These are phyloP conservation scores for Penicillium thymicola DNA, from an alignment of 2,329 filamentous ascomycete genomes.

Conservation along the genomic window DNA sequence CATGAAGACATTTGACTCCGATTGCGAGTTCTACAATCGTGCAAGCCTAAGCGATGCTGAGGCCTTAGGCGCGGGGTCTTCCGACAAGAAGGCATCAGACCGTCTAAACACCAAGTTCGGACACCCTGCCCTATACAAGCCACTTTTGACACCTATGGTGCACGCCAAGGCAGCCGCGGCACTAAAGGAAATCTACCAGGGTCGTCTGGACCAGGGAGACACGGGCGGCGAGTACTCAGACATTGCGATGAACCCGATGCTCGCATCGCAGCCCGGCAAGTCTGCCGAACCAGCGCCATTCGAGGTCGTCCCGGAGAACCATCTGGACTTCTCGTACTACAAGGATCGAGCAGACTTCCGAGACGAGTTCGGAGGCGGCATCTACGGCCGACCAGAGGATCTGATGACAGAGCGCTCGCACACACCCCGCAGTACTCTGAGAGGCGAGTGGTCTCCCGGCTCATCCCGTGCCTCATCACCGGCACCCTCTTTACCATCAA, in stretches of 20 bases:
- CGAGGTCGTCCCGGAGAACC: conserved; percentile 81
- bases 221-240: conserved; percentile 61
- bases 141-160: conserved; percentile 92
- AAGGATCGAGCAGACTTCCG: conserved; percentile 87
- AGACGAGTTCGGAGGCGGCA: conserved; percentile 77
- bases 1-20: conserved; percentile 68
- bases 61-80: conserved; percentile 36
- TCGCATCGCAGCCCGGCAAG: conserved; percentile 56
- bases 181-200: conserved; percentile 79
- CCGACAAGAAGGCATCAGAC: conserved; percentile 49
- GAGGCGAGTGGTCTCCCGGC: conserved; percentile 36
- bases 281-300: conserved; percentile 63
- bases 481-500: conserved; percentile 34
- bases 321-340: conserved; percentile 87
- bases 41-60: conserved; percentile 55
- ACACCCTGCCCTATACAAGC: conserved; percentile 84
- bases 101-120: conserved; percentile 77
- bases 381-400: conserved; percentile 47
- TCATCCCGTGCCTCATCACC: conserved; percentile 43
- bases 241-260: conserved; percentile 77
- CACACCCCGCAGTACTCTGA: conserved; percentile 40
- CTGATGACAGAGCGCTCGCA: conserved; percentile 45
- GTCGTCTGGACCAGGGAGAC: conserved; percentile 62
- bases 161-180: conserved; percentile 85
- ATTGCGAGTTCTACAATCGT: conserved; percentile 76